These are phyloP conservation scores for Monosporascus cannonballus DNA, from an alignment of 2,329 filamentous ascomycete genomes.

Conservation along the genomic window DNA sequence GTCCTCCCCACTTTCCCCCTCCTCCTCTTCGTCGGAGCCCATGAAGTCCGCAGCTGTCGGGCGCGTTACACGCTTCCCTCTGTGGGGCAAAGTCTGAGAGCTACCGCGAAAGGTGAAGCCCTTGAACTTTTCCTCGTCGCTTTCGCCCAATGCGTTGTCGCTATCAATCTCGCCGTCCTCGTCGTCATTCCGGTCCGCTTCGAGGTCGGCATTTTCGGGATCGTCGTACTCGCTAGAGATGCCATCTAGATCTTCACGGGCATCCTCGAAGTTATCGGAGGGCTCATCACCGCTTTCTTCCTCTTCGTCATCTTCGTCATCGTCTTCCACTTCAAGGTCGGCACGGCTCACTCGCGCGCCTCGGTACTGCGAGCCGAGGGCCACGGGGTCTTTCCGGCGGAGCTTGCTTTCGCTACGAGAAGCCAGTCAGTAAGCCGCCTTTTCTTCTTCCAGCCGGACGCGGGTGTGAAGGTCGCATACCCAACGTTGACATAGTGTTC, in stretches of 20 bases:
- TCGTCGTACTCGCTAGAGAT: conserved; percentile 43
- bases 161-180: conserved; percentile 57
- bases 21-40: conserved; percentile 36
- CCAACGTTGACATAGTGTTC: conserved; percentile 83
- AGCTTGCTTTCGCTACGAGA: conserved; percentile 68
- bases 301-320: conserved; percentile 36
- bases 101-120: conserved; percentile 62
- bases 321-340: conserved; percentile 41
- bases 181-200: conserved; percentile 39
- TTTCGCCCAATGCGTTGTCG: conserved; percentile 70
- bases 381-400: conserved; percentile 61
- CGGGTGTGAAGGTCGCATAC: conserved; percentile 28
- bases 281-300: conserved; percentile 34
- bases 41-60: conserved; percentile 54
- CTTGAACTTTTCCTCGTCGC: conserved; percentile 77
- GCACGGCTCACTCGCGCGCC: conserved; percentile 68
- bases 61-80: conserved; percentile 30
- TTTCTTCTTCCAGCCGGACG: too few species aligned
- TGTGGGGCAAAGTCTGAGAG: conserved; percentile 39
- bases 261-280: conserved; percentile 25
- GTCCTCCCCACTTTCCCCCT: conserved; percentile 28
- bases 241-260: conserved; percentile 16
- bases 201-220: conserved; percentile 49
- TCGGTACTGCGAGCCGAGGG: conserved; percentile 73
- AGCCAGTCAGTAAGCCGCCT: background rate